Conservation (phyloP, 495 filamentous ascomycete species). For the Aspergillus baeticus region DNA sequence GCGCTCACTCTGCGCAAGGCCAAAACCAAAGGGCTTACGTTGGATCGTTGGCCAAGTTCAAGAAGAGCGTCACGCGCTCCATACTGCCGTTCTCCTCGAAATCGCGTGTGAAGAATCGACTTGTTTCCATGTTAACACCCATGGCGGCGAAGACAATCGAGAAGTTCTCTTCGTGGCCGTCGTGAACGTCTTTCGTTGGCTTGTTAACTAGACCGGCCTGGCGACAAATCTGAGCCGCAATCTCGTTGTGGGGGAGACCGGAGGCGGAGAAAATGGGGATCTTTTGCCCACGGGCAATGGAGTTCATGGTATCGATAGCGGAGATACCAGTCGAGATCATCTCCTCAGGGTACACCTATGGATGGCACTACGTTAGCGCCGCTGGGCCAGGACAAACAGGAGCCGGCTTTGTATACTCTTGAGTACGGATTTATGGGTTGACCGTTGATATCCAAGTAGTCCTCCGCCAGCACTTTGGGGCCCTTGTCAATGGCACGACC, state of each 20-base stretch:
- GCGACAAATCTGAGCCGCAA: slow-evolving; percentile 95
- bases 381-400: neutral
- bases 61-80: slow-evolving; percentile 94
- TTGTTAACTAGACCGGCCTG: slow-evolving; percentile 89
- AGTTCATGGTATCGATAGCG: slow-evolving; percentile 99
- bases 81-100: slow-evolving; percentile 99
- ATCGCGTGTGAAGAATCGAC: slow-evolving; percentile 96
- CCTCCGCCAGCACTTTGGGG: slow-evolving; percentile 95
- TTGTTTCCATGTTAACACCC: slow-evolving; percentile 99
- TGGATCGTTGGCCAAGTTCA: slow-evolving; percentile 98
- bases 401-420: slow-evolving; percentile 56
- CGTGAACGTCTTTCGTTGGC: slow-evolving; percentile 92
- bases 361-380: slow-evolving; percentile 18
- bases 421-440: slow-evolving; percentile 99
- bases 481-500: slow-evolving; percentile 98
- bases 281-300: slow-evolving; percentile 98
- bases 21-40: slow-evolving; percentile 67
- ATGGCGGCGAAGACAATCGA: slow-evolving; percentile 99
- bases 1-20: neutral
- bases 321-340: slow-evolving; percentile 99
- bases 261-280: slow-evolving; percentile 99
- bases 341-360: slow-evolving; percentile 94
- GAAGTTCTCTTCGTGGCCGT: slow-evolving; percentile 98
- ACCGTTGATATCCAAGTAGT: slow-evolving; percentile 98
- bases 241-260: slow-evolving; percentile 98